These are phyloP conservation scores for Funneliformis mosseae DNA, from an alignment of 192 early-diverging fungal genomes.

Conservation along the genomic window DNA sequence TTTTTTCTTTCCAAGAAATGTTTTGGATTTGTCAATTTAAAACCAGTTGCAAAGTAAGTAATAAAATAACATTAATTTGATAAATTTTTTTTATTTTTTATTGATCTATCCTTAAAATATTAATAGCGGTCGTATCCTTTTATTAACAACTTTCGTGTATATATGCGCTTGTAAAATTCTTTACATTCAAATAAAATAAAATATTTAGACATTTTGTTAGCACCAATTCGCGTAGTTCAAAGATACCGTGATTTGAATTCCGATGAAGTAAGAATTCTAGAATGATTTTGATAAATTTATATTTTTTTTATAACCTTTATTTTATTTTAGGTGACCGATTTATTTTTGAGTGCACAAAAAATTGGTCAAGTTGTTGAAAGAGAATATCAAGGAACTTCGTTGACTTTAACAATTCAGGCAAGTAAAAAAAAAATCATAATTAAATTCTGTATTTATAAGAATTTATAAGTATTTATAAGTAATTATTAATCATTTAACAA, in stretches of 20 bases:
- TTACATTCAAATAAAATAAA: neutral
- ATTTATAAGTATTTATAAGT: no score
- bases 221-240: constrained; percentile 65
- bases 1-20: constrained; percentile 74
- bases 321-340: constrained; percentile 57
- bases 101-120: neutral
- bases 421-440: neutral
- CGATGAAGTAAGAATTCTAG: constrained; percentile 62
- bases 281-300: neutral
- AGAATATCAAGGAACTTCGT: constrained; percentile 65
- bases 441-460: neutral
- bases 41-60: constrained; percentile 79
- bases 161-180: neutral
- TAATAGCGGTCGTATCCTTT: constrained; percentile 44
- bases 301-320: neutral
- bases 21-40: constrained; percentile 89
- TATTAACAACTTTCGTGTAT: neutral
- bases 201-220: constrained; percentile 78
- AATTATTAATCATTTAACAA: no score
- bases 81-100: neutral
- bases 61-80: neutral
- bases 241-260: constrained; percentile 77
- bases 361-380: constrained; percentile 76
- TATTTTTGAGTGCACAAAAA: constrained; percentile 79
- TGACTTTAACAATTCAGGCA: constrained; percentile 83